Percentiles rank a stretch among this genome's conserved stretches.
These are phyloP conservation scores for Trypanosomatidae sp. DNA, from an alignment of 208 protist genomes.

Conservation along the genomic window DNA sequence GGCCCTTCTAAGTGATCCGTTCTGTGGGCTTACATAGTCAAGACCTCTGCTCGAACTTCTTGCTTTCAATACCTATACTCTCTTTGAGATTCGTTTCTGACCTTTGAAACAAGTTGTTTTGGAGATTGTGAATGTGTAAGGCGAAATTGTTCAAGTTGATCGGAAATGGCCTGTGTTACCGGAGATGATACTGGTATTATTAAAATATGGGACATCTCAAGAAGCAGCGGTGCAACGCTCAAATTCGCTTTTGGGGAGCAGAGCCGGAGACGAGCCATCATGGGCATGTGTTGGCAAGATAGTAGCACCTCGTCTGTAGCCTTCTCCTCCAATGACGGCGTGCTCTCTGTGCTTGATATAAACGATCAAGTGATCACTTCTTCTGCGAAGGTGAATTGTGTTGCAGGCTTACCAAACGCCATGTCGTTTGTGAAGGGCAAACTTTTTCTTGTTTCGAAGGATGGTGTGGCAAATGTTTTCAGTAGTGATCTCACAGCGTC, in stretches of 20 bases:
- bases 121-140: background rate
- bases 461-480: slow-evolving; percentile 45
- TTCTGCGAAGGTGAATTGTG: slow-evolving; percentile 36
- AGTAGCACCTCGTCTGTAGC: slow-evolving; percentile 49
- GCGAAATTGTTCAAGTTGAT: too few species aligned
- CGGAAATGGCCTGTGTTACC: slow-evolving; percentile 73
- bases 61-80: background rate
- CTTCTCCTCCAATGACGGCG: slow-evolving; percentile 65
- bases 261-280: slow-evolving; percentile 55
- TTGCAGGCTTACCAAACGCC: slow-evolving; percentile 50
- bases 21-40: background rate
- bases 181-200: slow-evolving; percentile 85
- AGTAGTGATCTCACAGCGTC: slow-evolving; percentile 28
- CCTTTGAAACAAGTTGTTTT: background rate
- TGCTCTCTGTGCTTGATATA: slow-evolving; percentile 52
- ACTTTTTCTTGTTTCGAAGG: slow-evolving; percentile 48
- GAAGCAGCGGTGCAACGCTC: slow-evolving; percentile 62
- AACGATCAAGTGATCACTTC: slow-evolving; percentile 28
- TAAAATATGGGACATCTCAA: slow-evolving; percentile 84
- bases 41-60: background rate
- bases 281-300: slow-evolving; percentile 80
- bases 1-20: background rate
- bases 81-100: background rate
- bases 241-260: slow-evolving; percentile 72
- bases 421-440: slow-evolving; percentile 68